Evolutionary conservation across 352 stramenopile species (phyloP), one percentile per base, ranked within the genome.

Genomic region (Globisporangium cystogenes): DNA sequence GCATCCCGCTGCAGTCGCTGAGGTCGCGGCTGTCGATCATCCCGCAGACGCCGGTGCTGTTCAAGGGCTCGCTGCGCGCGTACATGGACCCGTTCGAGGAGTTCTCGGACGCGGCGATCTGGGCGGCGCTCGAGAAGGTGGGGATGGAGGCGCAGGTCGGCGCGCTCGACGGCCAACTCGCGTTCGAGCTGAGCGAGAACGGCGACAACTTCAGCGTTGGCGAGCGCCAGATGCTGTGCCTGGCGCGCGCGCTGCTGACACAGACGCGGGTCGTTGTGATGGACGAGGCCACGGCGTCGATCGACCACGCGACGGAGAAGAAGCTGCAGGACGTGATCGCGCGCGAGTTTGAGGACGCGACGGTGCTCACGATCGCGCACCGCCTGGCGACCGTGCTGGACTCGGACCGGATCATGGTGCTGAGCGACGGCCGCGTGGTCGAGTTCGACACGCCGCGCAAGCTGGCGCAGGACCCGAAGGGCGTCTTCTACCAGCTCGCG

Each of bases 301-400:
- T 96, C 21, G 88, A 97, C 56, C 77, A 87, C 56, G 77, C 68
- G 26, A 97, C 72, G 7, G 76, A 96, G 66, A 40, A 54, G 36
- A 41, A 41, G 18, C 36, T 41, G 36, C 36, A 41, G 36, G 5
- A 41, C 29, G 88, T 86, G 46, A 94, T 97, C 57, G 65, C 85
- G 31, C 62, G 85, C 41, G 87, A 97, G 35, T 98, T 98, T 72
- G 51, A 57, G 14, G 67, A 87, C 33, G 76, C 80, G 14, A 98
- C 93, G 18, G 69, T 96, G 21, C 58, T 98, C 3, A 97, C 91
- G 3, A 97, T 98, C 59, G 92, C 91, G 8, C 92, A 98, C 62
- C 63, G 90, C 10, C 64, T 97, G 6, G 80, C 93, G 44, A 97
- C 90, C 1, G 93, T 97, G 44, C 76, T 96, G 59, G 86, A 97